Evolutionary conservation across 2,329 filamentous ascomycete species (phyloP).

Genomic region (Aspergillus felis): DNA sequence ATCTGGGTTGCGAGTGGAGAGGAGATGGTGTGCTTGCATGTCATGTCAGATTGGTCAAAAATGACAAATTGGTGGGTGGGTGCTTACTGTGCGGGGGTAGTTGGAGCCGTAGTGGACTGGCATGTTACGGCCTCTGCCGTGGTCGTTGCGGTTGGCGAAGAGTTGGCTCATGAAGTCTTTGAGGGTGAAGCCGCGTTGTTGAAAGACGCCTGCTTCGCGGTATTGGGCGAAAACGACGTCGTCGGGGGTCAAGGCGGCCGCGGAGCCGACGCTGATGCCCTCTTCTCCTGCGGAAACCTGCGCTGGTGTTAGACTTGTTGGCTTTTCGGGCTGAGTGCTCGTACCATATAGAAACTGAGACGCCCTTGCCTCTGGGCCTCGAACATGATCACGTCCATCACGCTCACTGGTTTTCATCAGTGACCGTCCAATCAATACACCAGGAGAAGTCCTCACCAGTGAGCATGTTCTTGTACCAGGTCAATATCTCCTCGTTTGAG

Average conservation of each 20-base stretch:
- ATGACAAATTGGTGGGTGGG: neutral
- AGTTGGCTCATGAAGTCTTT: slow-evolving; percentile 93
- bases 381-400: slow-evolving; percentile 98
- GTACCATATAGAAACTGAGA: slow-evolving; percentile 93
- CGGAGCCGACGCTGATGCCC: slow-evolving; percentile 85
- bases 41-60: slow-evolving; percentile 29
- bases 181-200: slow-evolving; percentile 80
- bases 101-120: slow-evolving; percentile 90
- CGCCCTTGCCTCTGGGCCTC: slow-evolving; percentile 95
- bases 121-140: slow-evolving; percentile 86
- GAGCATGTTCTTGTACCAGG: slow-evolving; percentile 63
- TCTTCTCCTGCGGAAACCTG: slow-evolving; percentile 82
- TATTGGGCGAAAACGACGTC: slow-evolving; percentile 96
- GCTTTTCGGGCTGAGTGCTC: neutral
- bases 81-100: slow-evolving; percentile 73
- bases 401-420: slow-evolving; percentile 52
- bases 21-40: slow-evolving; percentile 78
- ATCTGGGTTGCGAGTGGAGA: slow-evolving; percentile 85
- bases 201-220: slow-evolving; percentile 85
- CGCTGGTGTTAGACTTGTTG: neutral
- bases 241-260: slow-evolving; percentile 73
- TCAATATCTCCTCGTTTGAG: slow-evolving; percentile 56
- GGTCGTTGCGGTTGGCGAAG: slow-evolving; percentile 80
- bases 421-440: neutral
- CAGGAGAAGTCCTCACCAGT: slow-evolving; percentile 38